Evolutionary conservation across 768 basidiomycete genomes (phyloP).

Genomic region (Royoungia palumana): DNA sequence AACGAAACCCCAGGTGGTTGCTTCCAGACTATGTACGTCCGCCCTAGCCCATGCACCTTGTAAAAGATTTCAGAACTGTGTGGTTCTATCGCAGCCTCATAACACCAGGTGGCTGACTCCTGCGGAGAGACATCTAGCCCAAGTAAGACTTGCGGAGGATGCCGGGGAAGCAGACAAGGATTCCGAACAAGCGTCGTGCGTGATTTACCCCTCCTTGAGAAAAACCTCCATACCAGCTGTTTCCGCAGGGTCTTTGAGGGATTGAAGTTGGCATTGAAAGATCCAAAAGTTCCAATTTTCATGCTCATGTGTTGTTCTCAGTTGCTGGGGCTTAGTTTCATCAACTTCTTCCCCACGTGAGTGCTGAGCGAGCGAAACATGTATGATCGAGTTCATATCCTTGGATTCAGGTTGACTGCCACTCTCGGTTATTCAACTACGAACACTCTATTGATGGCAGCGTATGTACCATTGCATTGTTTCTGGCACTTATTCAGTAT

Average conservation of each 20-base stretch:
- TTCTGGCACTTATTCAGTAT: background rate
- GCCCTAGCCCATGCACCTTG: background rate
- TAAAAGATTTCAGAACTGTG: background rate
- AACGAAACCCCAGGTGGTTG: conserved; percentile 41
- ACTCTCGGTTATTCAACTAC: conserved; percentile 64
- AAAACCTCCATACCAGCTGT: background rate
- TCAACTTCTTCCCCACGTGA: conserved; percentile 57
- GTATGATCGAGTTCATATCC: background rate
- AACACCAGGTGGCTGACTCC: conserved; percentile 60
- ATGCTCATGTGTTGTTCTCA: conserved; percentile 51
- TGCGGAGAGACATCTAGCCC: conserved; percentile 54
- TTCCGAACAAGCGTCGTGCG: conserved; percentile 54
- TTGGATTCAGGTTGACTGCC: conserved; percentile 43
- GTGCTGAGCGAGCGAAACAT: conserved; percentile 5
- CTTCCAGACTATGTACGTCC: conserved; percentile 57
- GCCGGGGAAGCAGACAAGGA: conserved; percentile 66
- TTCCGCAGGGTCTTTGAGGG: conserved; percentile 16
- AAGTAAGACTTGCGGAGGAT: conserved; percentile 64
- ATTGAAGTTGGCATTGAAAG: conserved; percentile 52
- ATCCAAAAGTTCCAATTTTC: conserved; percentile 53
- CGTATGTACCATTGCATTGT: conserved; percentile 37
- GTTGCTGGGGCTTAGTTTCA: conserved; percentile 56
- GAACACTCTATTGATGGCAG: conserved; percentile 53
- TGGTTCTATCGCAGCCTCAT: conserved; percentile 41
- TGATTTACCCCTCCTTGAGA: conserved; percentile 3